Percentiles rank a stretch among this genome's conserved stretches.
phyloP scores from a whole-genome alignment of 2,329 filamentous ascomycete genomes.

The Neonectria magnoliae region DNA sequence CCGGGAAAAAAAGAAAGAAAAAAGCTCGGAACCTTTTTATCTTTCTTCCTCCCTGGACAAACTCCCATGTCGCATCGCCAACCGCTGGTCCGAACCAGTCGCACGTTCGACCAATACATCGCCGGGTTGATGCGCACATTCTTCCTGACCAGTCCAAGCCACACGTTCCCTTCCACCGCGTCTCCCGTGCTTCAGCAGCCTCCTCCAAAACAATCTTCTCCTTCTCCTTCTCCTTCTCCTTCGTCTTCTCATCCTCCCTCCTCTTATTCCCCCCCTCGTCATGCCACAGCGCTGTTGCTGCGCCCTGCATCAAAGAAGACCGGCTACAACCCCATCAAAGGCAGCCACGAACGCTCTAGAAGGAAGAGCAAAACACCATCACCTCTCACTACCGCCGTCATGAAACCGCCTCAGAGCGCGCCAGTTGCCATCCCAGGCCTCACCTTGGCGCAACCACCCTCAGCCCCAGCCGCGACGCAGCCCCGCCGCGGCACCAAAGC shows the following conservation, averaged over 20 bases:
- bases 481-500: no score
- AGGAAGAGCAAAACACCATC: background rate
- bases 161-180: background rate
- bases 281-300: background rate
- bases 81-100: constrained; percentile 6
- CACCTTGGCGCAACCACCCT: background rate
- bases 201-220: background rate
- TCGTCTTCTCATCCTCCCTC: background rate
- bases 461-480: background rate
- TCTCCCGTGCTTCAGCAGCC: background rate
- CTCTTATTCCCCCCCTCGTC: background rate
- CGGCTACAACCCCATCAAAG: constrained; percentile 1
- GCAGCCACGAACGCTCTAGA: background rate
- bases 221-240: background rate
- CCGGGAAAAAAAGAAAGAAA: background rate
- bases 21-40: background rate
- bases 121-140: constrained; percentile 10
- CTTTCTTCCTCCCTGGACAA: no score
- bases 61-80: constrained; percentile 2
- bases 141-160: background rate
- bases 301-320: background rate
- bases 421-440: constrained; percentile 6
- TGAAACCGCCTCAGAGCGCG: background rate
- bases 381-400: background rate
- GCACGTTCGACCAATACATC: constrained; percentile 6